A percentile compares a stretch with the other conserved stretches of the same genome.
These are phyloP conservation scores for Rhizoclosmatium sp. DNA, from an alignment of 192 early-diverging fungal genomes.

Conservation along the genomic window DNA sequence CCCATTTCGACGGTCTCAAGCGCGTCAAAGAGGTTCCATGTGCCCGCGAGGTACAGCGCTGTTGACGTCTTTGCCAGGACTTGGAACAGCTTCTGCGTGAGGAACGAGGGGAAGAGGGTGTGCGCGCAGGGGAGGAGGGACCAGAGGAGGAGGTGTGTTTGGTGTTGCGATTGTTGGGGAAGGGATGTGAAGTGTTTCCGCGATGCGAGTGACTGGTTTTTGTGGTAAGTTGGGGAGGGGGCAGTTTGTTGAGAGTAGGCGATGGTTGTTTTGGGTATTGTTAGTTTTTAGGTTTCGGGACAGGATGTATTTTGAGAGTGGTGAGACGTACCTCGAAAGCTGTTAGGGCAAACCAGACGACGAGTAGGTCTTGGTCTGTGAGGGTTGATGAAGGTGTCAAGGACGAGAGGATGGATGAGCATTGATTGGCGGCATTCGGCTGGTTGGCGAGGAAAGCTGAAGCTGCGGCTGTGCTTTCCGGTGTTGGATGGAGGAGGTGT, in stretches of 20 bases:
- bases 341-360: constrained; percentile 18
- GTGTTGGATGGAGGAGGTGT: background rate
- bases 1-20: background rate
- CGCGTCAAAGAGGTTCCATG: constrained; percentile 26
- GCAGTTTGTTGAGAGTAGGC: too few species aligned
- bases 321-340: constrained; percentile 2
- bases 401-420: background rate
- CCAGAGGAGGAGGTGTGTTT: constrained; percentile 1
- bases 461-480: background rate
- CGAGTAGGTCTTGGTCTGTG: background rate
- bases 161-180: background rate
- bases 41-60: background rate
- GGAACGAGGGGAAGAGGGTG: background rate
- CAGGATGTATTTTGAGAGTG: background rate
- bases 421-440: constrained; percentile 1
- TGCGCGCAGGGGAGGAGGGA: background rate
- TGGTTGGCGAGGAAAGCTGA: background rate
- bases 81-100: constrained; percentile 1
- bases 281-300: background rate
- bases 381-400: background rate
- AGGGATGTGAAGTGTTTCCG: background rate
- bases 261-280: too few species aligned
- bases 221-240: too few species aligned
- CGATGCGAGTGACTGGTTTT: background rate
- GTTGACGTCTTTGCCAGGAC: constrained; percentile 2